These are phyloP conservation scores for Fusarium luffae DNA, from an alignment of 2,329 filamentous ascomycete genomes.

Conservation along the genomic window DNA sequence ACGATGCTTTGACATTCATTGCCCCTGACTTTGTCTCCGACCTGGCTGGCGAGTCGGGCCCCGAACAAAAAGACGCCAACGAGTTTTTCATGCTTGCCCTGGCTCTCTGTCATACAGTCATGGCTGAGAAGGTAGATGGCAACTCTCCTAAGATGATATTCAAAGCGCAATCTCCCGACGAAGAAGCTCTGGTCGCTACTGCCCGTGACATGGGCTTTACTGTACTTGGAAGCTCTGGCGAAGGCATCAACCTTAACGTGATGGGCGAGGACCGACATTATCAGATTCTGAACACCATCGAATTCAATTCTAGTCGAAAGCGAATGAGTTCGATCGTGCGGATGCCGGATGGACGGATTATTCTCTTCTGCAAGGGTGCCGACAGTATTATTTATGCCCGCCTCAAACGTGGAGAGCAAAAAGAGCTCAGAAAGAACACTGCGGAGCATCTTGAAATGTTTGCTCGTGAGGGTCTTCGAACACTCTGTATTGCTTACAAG, in stretches of 20 bases:
- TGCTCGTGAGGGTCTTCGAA: conserved; percentile 92
- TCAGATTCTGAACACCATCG: conserved; percentile 90
- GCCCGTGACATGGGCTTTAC: conserved; percentile 96
- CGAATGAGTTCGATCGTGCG: conserved; percentile 97
- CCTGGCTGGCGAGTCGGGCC: conserved; percentile 79
- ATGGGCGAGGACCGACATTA: conserved; percentile 88
- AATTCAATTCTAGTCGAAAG: conserved; percentile 97
- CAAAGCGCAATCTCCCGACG: conserved; percentile 97
- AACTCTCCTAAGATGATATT: conserved; percentile 92
- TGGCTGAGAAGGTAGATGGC: conserved; percentile 89
- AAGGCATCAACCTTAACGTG: conserved; percentile 87
- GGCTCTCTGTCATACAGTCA: conserved; percentile 96
- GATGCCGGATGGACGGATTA: conserved; percentile 90
- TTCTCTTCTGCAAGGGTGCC: conserved; percentile 96
- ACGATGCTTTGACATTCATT: conserved; percentile 91
- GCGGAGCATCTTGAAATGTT: conserved; percentile 98
- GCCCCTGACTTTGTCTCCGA: conserved; percentile 90
- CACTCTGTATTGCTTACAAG: conserved; percentile 90
- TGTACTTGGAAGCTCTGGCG: conserved; percentile 81
- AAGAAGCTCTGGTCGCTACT: conserved; percentile 92
- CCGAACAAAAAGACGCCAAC: conserved; percentile 80
- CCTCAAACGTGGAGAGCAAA: conserved; percentile 84
- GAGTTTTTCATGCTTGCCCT: conserved; percentile 94
- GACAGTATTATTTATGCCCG: conserved; percentile 98
- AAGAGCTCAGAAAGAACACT: conserved; percentile 82